Base-by-base conservation (phyloP, 768 basidiomycete genomes). In the Hortiboletus campestris region DNA sequence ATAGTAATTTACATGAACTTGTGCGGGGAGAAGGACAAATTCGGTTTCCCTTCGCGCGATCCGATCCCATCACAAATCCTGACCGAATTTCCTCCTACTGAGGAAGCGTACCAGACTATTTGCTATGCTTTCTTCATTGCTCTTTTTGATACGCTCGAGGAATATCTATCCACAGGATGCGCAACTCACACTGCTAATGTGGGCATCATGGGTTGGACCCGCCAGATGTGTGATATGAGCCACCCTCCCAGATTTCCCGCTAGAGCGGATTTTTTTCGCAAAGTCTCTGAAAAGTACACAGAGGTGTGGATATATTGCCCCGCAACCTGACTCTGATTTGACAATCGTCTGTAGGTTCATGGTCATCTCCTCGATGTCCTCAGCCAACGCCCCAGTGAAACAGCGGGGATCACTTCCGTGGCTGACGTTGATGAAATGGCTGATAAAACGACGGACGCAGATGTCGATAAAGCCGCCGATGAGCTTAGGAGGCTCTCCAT, bases 1-100 rank as follows among this genome's bases (percentile, higher is more conserved):
- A 14, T 61, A 1, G 66, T 67, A 0, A 31, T 64, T 2, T 64
- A 64, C 39, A 61, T 65, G 49, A 61, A 58, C 50, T 13, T 67
- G 14, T 53, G 58, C 9, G 28, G 1, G 2, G 14, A 20, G 12
- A 19, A 13, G 0, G 64, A 66, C 6, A 4, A 28, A 17, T 25
- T 6, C 0, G 45, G 56, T 5, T 64, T 64, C 36, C 65, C 65
- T 17, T 0, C 2, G 6, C 65, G 53, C 0, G 65, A 67, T 51
- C 2, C 8, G 3, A 34, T 60, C 22, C 60, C 63, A 29, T 44
- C 62, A 2, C 6, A 36, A 10, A 55, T 66, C n/a, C 44, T 66
- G 28, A 63, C 59, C 6, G 11, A 51, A 14, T 53, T 49, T 6
- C 38, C 49, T 2, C 1, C 9, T 3, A 35, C 51, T 5, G 19